Evolutionary conservation across 805 yeast genomes (phyloP), one percentile per base, ranked within the genome.

Genomic region (Candida montana): DNA sequence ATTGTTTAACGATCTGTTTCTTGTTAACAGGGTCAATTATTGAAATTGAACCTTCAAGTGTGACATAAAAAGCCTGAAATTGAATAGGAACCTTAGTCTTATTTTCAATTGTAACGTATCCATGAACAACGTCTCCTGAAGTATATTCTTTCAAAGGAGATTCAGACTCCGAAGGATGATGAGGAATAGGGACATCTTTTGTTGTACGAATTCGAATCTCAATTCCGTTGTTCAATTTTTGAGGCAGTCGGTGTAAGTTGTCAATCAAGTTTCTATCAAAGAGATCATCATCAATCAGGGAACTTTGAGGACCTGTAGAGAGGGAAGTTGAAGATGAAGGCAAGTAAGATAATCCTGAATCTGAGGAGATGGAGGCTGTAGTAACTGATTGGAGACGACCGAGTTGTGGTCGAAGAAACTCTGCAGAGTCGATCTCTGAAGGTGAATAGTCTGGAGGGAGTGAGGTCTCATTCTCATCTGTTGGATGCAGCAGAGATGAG

Each of bases 51-150:
- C 77, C 77, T 55, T 74, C 76, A 33, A 73, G 52, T 5, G 76
- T 68, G 3, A 72, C 76, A 38, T 50, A 75, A 53, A 81, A 74
- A 79, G 77, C 77, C 49, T 81, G 83, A 53, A 81, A 83, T 2
- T 74, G 72, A 17, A 81, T 59, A 1, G 71, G 72, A 11, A 59
- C 56, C 11, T 65, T 54, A 4, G 78, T 67, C 12, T 61, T 65
- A 51, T 78, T 78, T 34, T 72, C 63, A 23, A 78, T 65, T 7
- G 68, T 55, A 41, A 77, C 69, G 50, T 71, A 76, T 0, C 91
- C 91, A 52, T 75, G 71, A 12, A 83, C 65, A 17, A 68, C 67
- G 53, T 82, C 89, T n/a, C 87, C 87, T 11, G 81, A 79, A 16
- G 75, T 75, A 53, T 74, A 83, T 55, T 79, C 85, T 43, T 68